Conservation (phyloP, 352 stramenopile genomes). For the Phytopythium kandeliae region DNA sequence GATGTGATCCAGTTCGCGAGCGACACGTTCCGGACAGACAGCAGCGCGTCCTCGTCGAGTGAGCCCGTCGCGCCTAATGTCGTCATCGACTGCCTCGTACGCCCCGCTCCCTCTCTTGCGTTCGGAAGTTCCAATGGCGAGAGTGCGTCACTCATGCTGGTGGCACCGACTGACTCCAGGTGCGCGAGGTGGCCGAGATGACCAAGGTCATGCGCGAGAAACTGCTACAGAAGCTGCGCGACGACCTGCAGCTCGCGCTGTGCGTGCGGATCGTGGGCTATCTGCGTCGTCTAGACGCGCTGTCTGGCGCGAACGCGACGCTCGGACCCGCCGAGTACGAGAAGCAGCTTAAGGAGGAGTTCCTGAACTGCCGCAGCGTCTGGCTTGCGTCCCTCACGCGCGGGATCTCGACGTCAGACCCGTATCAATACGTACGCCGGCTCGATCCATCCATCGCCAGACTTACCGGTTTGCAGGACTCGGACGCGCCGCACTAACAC, state of each 20-base stretch:
- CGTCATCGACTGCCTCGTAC: conserved; percentile 57
- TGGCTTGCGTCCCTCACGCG: conserved; percentile 68
- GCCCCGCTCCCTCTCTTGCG: neutral
- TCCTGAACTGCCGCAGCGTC: conserved; percentile 66
- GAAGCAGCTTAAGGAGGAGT: conserved; percentile 79
- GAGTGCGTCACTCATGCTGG: too few species aligned
- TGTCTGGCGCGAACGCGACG: conserved; percentile 15
- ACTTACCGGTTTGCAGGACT: too few species aligned
- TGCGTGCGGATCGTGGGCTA: conserved; percentile 81
- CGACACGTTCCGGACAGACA: conserved; percentile 49
- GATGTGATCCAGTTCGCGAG: conserved; percentile 93
- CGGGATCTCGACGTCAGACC: conserved; percentile 45
- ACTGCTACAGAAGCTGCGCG: conserved; percentile 76
- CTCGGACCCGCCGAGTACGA: conserved; percentile 61
- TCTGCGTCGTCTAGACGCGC: conserved; percentile 61
- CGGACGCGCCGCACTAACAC: neutral
- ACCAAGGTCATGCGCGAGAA: conserved; percentile 53
- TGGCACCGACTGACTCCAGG: too few species aligned
- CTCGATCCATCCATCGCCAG: neutral
- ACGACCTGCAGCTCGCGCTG: conserved; percentile 72
- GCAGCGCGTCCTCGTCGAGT: conserved; percentile 1
- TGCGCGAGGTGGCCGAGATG: conserved; percentile 67
- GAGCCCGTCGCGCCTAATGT: conserved; percentile 28
- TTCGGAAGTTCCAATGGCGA: too few species aligned
- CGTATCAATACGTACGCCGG: conserved; percentile 76